Evolutionary conservation across 495 filamentous ascomycete genomes (phyloP), one percentile per base, ranked within the genome.

Genomic region (Xylaria nigripes): DNA sequence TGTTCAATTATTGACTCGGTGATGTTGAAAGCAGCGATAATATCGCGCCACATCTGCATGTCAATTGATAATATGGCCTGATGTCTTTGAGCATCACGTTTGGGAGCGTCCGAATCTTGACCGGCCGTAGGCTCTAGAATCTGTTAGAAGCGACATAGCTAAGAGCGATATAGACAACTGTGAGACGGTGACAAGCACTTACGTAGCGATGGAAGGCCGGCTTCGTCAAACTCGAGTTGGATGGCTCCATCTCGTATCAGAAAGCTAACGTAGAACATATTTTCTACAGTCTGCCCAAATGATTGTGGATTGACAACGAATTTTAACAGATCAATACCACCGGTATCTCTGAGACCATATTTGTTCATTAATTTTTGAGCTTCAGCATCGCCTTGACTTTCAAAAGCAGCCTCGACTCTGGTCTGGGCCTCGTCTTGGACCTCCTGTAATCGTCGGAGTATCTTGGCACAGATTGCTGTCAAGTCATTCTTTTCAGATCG

Each of bases 251-350:
- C 94, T 49, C 85, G 82, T 51, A 96, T 89, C 51, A 99, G 70
- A 68, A 99, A 99, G 65, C 87, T 92, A 54, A 95, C 77, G 63
- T 96, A 96, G 70, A 99, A 99, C 60, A 99, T 70, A 66, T 99
- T 99, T 68, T 99, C 93, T 3, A 97, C 81, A 2, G 89, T 96
- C 70, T 99, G 94, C 0, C 91, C 90, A 62, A 97, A 99, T 0
- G 87, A 94, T 0, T 69, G 67, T 3, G 93, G 92, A 58, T 99
- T 95, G 54, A 96, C 75, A 29, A 88, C 87, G 58, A 95, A 96
- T 38, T 81, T 77, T 67, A 95, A 85, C 9, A 97, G 71, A 15
- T 83, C 79, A 1, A 95, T 73, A 5, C 84, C 86, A 0, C 82
- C 84, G 38, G 81, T 81, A 8, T 76, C 69, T 2, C 78, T 74